phyloP scores from a whole-genome alignment of 345 rosid genomes.

The Salix exigua region DNA sequence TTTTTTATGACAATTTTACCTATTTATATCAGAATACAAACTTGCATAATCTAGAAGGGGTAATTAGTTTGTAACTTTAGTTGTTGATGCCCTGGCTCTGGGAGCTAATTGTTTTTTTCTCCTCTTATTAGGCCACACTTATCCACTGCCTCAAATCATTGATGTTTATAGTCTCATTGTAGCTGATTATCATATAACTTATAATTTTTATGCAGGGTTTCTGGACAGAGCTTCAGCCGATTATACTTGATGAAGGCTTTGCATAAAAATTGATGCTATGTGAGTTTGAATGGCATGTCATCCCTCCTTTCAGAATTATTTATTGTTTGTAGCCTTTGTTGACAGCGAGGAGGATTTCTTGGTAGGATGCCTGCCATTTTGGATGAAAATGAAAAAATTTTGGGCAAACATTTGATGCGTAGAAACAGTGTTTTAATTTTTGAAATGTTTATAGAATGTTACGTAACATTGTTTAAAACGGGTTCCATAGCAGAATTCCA shows the following conservation, averaged over 20 bases:
- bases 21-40: not conserved
- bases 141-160: not conserved
- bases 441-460: not conserved
- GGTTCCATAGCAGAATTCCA: not conserved
- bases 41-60: not conserved
- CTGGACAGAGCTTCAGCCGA: constrained; percentile 91
- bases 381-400: not conserved
- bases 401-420: not conserved
- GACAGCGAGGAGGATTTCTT: not conserved
- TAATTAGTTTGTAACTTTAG: too few relatives aligned
- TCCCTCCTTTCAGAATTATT: not conserved
- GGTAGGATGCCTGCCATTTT: not conserved
- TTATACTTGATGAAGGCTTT: constrained; percentile 77
- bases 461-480: not conserved
- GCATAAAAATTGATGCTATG: constrained; percentile 53
- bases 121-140: not conserved
- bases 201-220: constrained; percentile 54
- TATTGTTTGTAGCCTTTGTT: not conserved
- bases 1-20: not conserved
- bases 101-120: not conserved
- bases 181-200: not conserved
- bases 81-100: not conserved
- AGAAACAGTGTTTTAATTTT: not conserved
- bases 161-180: not conserved
- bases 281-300: not conserved